Percentiles rank a stretch among this genome's conserved stretches.
Conservation (phyloP, 129 eudicot genomes). For the Flaveria bidentis region DNA sequence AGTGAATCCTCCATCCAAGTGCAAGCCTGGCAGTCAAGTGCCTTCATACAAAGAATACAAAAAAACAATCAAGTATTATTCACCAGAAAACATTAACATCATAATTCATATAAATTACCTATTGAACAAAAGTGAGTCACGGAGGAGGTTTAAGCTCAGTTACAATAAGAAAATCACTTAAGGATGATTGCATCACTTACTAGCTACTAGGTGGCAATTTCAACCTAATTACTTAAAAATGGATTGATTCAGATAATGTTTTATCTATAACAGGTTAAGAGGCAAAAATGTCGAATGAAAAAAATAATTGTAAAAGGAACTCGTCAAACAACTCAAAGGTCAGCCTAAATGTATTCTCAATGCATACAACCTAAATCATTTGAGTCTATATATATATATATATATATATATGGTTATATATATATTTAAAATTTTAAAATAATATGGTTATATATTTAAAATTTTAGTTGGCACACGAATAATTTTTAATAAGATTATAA, state of each 20-base stretch:
- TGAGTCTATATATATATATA: too few species aligned
- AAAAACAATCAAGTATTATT: constrained; percentile 7
- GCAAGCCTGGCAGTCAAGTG: constrained; percentile 94
- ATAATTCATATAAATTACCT: constrained; percentile 14
- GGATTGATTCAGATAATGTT: neutral
- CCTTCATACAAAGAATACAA: constrained; percentile 46
- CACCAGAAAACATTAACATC: neutral
- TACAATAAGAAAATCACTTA: neutral
- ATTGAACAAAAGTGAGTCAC: neutral
- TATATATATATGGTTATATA: too few species aligned
- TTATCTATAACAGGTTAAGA: neutral
- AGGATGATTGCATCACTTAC: neutral
- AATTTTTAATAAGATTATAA: neutral
- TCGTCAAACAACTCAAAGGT: neutral
- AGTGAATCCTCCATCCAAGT: constrained; percentile 93
- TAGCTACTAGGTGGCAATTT: constrained; percentile 4
- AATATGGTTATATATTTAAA: too few species aligned
- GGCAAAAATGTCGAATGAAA: neutral
- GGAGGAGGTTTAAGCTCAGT: constrained; percentile 16
- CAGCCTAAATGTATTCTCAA: neutral
- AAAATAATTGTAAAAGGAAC: neutral
- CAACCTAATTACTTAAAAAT: neutral
- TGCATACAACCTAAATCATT: constrained; percentile 1
- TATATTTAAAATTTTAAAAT: too few species aligned
- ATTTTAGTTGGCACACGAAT: neutral